Conservation (phyloP, 2,329 filamentous ascomycete species). For the Tolypocladium cylindrosporum region DNA sequence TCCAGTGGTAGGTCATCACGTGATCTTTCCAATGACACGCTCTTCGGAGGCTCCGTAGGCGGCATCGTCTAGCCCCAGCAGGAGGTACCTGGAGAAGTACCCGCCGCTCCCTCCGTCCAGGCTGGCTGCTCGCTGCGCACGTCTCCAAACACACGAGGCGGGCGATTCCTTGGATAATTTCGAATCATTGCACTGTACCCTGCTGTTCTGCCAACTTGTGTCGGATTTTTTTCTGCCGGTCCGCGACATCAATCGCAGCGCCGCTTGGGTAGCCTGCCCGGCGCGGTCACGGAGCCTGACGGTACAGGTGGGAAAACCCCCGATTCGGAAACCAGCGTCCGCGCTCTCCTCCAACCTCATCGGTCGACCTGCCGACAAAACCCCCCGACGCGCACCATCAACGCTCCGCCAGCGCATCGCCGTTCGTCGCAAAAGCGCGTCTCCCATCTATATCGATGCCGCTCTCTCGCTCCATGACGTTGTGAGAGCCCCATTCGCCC, state of each 20-base stretch:
- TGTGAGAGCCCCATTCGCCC: constrained; percentile 35
- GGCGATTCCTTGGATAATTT: background rate
- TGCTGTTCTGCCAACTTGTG: background rate
- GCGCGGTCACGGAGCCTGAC: background rate
- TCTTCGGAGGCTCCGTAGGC: background rate
- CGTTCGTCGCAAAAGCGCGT: constrained; percentile 25
- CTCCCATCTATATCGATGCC: constrained; percentile 42
- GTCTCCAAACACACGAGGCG: background rate
- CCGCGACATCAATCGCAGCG: background rate
- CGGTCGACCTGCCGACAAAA: constrained; percentile 43
- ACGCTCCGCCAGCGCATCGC: constrained; percentile 32
- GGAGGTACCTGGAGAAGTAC: background rate
- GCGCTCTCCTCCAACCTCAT: constrained; percentile 41
- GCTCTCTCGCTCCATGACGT: constrained; percentile 38
- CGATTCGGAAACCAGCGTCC: constrained; percentile 28
- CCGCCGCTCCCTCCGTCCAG: background rate
- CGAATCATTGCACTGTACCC: background rate
- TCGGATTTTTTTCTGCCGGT: background rate
- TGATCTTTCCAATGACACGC: background rate
- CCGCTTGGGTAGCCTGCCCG: background rate
- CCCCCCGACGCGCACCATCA: constrained; percentile 40
- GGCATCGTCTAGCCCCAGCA: background rate
- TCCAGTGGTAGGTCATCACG: background rate
- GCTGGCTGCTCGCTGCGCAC: background rate
- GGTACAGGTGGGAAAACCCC: constrained; percentile 18